Base-by-base conservation (phyloP, 1,284 basidiomycete species). In the Cutaneotrichosporon sp. region DNA sequence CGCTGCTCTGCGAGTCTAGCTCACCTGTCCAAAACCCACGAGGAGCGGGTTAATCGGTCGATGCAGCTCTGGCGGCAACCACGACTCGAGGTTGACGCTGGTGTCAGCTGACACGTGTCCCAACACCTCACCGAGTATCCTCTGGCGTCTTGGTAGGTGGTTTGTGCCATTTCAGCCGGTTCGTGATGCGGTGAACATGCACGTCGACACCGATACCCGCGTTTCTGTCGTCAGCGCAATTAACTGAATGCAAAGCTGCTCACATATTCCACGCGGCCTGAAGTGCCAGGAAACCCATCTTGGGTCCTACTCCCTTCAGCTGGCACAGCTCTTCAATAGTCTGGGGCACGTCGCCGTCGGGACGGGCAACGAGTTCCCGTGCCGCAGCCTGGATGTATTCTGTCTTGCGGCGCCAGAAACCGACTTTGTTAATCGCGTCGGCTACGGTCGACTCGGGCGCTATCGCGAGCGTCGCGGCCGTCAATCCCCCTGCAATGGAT, bases 181-280 rank as follows among this genome's bases (percentile, higher is more conserved):
- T 96, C 14, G 93, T 92, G 63, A 98, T 95, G 0, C 96, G 84
- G 72, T 98, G 94, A 1, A 99, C 96, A 74, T 99, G 94, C 0
- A 92, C 90, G 72, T 98, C 96, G 0, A 98, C 95, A 0, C 96
- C 96, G 46, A 99, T 97, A 0, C 95, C 96, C n/a, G 86, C 84
- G 71, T 97, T 95, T 55, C 91, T 92, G 70, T 64, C 6, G 30
- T 62, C 50, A 60, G 61, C 46, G 10, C 9, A 5, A 32, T 47
- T 18, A 51, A 5, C 0, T 16, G 13, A n/a, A 30, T 13, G 2
- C 38, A 14, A 26, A 26, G 42, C 18, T 46, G 42, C 87, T 63
- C 72, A 91, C 90, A 92, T 74, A 65, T 90, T 85, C 93, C 94
- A 97, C 16, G 88, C 91, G 56, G 86, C 85, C 69, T 95, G 92